These are phyloP conservation scores for Talaromyces sp. DNA, from an alignment of 2,329 filamentous ascomycete species.

Conservation along the genomic window DNA sequence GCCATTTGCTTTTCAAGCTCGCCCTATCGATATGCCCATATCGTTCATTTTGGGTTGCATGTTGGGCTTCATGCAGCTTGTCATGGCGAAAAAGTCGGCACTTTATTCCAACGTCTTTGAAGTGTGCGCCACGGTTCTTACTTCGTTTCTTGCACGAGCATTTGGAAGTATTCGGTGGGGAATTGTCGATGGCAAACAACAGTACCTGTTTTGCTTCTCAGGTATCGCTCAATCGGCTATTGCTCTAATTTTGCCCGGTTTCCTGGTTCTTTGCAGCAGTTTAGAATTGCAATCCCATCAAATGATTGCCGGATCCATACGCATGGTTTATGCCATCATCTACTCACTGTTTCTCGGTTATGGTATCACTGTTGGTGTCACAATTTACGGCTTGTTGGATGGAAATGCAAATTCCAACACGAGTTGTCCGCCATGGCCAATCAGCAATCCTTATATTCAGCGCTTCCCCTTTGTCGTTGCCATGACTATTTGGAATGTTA, in stretches of 20 bases:
- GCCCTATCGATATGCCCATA: constrained; percentile 72
- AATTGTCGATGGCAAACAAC: constrained; percentile 32
- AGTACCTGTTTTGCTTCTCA: constrained; percentile 63
- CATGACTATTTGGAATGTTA: constrained; percentile 69
- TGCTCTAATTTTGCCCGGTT: constrained; percentile 66
- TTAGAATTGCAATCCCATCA: constrained; percentile 66
- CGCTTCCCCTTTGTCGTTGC: constrained; percentile 69
- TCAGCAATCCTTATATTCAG: constrained; percentile 43
- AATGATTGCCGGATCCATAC: constrained; percentile 65
- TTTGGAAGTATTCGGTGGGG: constrained; percentile 59
- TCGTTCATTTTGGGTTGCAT: constrained; percentile 71
- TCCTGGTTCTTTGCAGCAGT: constrained; percentile 56
- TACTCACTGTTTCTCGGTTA: constrained; percentile 69
- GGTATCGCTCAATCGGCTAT: constrained; percentile 67
- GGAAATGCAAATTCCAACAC: constrained; percentile 48
- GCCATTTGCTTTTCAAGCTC: constrained; percentile 72
- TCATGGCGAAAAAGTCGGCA: constrained; percentile 70
- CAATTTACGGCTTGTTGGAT: constrained; percentile 60
- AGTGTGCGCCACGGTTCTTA: constrained; percentile 60
- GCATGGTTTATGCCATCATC: constrained; percentile 67
- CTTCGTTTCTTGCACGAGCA: constrained; percentile 64
- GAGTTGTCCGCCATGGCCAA: constrained; percentile 47
- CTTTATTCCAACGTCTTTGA: constrained; percentile 63
- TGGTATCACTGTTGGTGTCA: constrained; percentile 63
- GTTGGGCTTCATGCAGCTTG: constrained; percentile 69